These are phyloP conservation scores for Penicillium crustosum DNA, from an alignment of 2,329 filamentous ascomycete genomes.

Conservation along the genomic window DNA sequence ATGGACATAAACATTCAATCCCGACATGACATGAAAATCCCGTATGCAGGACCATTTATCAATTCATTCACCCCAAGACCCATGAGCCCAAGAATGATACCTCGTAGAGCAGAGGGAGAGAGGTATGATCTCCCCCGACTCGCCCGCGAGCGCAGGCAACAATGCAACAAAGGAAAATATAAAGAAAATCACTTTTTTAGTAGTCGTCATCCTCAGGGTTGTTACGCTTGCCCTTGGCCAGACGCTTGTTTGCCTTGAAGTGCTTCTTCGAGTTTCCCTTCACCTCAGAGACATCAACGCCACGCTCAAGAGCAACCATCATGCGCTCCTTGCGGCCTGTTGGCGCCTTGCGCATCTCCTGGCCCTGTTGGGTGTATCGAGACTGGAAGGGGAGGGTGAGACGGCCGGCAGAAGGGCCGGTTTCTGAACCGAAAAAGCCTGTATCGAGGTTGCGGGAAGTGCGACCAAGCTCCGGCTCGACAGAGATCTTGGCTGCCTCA, in stretches of 20 bases:
- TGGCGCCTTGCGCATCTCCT: conserved; percentile 69
- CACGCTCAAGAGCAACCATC: conserved; percentile 79
- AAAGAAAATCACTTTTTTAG: conserved; percentile 28
- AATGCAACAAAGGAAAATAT: conserved; percentile 12
- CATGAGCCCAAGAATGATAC: conserved; percentile 7
- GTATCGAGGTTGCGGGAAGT: conserved; percentile 81
- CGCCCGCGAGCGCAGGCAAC: conserved; percentile 23
- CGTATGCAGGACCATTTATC: conserved; percentile 17
- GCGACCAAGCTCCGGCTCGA: conserved; percentile 55
- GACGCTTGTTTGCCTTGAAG: conserved; percentile 45
- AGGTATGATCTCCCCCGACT: conserved; percentile 13
- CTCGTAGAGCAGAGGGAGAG: conserved; percentile 6
- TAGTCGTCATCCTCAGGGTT: conserved; percentile 33
- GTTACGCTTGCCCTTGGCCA: conserved; percentile 35
- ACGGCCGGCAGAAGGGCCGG: conserved; percentile 60
- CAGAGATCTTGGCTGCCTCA: conserved; percentile 15
- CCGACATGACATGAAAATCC: conserved; percentile 20
- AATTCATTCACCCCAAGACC: conserved; percentile 12
- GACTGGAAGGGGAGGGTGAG: conserved; percentile 81
- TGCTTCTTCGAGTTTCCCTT: conserved; percentile 79
- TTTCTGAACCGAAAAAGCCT: conserved; percentile 75
- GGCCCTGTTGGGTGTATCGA: conserved; percentile 81
- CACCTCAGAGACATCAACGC: conserved; percentile 78
- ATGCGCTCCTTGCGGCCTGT: conserved; percentile 77
- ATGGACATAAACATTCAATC: conserved; percentile 9